Evolutionary conservation across 176 grass and related monocot genomes (phyloP).

Genomic region (Oryza punctata): DNA sequence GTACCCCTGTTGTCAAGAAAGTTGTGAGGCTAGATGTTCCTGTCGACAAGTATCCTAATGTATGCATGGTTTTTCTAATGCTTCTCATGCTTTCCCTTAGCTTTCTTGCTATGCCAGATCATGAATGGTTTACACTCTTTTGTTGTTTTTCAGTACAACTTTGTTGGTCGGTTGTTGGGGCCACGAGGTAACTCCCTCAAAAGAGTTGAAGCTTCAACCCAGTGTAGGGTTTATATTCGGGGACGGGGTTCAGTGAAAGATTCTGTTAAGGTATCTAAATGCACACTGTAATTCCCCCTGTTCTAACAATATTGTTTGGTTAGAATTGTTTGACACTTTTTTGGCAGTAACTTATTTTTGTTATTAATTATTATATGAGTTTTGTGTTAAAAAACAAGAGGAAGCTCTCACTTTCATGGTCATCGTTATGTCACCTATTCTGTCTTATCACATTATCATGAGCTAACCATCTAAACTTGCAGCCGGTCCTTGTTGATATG

Average conservation of each 20-base stretch:
- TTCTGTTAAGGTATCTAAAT: constrained; percentile 78
- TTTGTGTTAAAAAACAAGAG: not conserved
- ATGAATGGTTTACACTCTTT: constrained; percentile 35
- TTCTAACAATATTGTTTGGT: constrained; percentile 7
- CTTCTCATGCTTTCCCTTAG: constrained; percentile 25
- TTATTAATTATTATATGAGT: constrained; percentile 2
- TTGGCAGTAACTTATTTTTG: not conserved
- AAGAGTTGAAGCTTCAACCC: constrained; percentile 95
- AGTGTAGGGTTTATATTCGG: constrained; percentile 98
- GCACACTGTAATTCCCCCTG: not conserved
- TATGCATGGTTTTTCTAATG: constrained; percentile 43
- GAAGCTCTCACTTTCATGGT: not conserved
- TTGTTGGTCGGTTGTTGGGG: constrained; percentile 94
- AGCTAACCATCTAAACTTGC: not conserved
- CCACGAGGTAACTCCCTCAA: constrained; percentile 98
- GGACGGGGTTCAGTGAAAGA: constrained; percentile 95
- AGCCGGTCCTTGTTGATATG: constrained; percentile 5
- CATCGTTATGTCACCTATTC: not conserved
- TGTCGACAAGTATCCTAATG: constrained; percentile 86
- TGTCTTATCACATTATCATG: constrained; percentile 20
- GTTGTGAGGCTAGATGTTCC: constrained; percentile 94
- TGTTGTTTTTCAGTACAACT: constrained; percentile 73
- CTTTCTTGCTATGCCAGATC: constrained; percentile 17
- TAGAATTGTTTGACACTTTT: constrained; percentile 18
- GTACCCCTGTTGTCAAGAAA: constrained; percentile 83